Conservation (phyloP, 345 rosid species). For the Eucalyptus brandiana region DNA sequence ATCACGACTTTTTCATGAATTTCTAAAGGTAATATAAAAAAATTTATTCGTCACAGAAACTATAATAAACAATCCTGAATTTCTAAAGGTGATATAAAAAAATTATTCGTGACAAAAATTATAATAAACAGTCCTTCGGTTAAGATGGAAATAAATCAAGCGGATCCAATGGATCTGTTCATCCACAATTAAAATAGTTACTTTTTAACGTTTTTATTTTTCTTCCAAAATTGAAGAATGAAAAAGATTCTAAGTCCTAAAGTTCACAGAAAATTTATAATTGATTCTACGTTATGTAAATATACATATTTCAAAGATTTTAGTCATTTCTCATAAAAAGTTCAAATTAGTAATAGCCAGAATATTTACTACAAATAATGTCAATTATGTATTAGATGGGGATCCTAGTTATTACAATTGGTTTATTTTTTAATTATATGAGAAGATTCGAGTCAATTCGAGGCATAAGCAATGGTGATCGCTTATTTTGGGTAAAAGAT, state of each 20-base stretch:
- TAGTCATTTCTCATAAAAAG: not conserved
- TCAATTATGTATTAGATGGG: not conserved
- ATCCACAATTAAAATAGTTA: not conserved
- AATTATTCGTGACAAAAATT: not conserved
- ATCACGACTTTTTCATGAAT: not conserved
- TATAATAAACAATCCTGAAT: not conserved
- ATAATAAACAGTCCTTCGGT: not conserved
- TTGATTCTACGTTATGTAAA: accelerated
- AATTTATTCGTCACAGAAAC: not conserved
- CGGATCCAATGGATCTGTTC: not conserved
- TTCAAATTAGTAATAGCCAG: not conserved
- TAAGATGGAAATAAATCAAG: not conserved
- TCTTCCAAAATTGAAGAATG: not conserved
- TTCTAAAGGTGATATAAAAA: not conserved
- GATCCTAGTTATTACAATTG: not conserved
- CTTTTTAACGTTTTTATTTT: not conserved
- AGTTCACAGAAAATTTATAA: not conserved
- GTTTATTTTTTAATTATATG: not conserved
- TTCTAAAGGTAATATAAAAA: not conserved
- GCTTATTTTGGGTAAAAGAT: not conserved
- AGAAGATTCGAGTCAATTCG: not conserved
- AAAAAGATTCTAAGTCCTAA: not conserved
- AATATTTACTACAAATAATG: not conserved
- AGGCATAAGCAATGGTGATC: not conserved
- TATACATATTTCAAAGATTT: not conserved